Base-by-base conservation (phyloP, 176 grass and related monocot genomes). In the Oryza punctata region DNA sequence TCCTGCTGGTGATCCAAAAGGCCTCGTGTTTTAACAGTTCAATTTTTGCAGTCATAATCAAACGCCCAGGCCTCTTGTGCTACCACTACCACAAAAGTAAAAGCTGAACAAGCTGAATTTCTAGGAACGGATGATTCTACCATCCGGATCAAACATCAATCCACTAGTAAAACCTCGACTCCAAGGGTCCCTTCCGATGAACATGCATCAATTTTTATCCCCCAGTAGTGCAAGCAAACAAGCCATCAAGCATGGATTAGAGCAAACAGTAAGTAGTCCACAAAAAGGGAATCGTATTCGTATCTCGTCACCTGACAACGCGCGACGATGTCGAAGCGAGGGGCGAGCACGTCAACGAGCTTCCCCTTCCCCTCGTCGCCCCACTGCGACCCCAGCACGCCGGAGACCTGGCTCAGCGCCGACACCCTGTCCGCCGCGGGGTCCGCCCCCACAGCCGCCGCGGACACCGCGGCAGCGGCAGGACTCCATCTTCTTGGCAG, bases 361-460 rank as follows among this genome's bases (percentile, higher is more conserved):
- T 96, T 96, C 30, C 94, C 94, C 84, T 96, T 96, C 5, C 94
- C 94, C 80, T 96, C 94, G 32, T 96, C 94, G 63, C 94, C 94
- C 94, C 94, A 96, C 88, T 93, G 94, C 49, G 94, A 90, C 25
- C 94, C 94, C 18, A 96, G 88, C 46, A 93, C 94, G 50, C 86
- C 85, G 67, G 91, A 71, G 61, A 96, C 94, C 84, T 93, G 91
- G 70, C 88, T 93, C 64, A 93, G 91, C 28, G 91, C 77, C 3
- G 78, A 79, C 64, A 93, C 83, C 65, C 84, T 84, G 69, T 87
- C 86, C 67, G 73, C 81, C 43, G 81, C 88, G 69, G 26, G 32
- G 66, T 27, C 94, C 59, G 80, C 81, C 63, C 82, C 78, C 67
- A 82, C 86, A 29, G 84, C 68, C 50, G 81, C 25, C 12, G 82